Evolutionary conservation across 1,284 basidiomycete species (phyloP).

Genomic region (Malassezia equina): DNA sequence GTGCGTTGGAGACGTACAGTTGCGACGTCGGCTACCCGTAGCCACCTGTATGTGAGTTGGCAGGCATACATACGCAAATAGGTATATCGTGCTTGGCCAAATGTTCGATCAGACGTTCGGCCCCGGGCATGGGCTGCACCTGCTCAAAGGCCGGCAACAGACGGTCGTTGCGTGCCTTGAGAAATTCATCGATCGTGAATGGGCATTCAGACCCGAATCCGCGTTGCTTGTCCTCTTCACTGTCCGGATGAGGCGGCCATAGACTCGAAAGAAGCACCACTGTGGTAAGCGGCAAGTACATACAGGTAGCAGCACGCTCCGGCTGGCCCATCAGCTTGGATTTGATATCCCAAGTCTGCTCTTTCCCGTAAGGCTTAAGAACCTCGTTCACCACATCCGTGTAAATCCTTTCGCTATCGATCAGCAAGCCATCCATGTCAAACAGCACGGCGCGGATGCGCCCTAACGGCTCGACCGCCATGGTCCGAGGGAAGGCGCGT

Average conservation of each 20-base stretch:
- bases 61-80: slow-evolving; percentile 27
- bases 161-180: slow-evolving; percentile 33
- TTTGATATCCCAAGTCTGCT: slow-evolving; percentile 48
- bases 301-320: slow-evolving; percentile 40
- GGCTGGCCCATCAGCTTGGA: slow-evolving; percentile 46
- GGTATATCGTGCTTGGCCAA: slow-evolving; percentile 39
- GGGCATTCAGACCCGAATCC: slow-evolving; percentile 35
- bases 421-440: slow-evolving; percentile 46
- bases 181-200: slow-evolving; percentile 40
- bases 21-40: slow-evolving; percentile 41
- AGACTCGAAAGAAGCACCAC: slow-evolving; percentile 27
- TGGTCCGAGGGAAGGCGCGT: neutral
- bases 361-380: slow-evolving; percentile 42
- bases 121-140: slow-evolving; percentile 46
- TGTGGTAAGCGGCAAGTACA: neutral
- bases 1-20: slow-evolving; percentile 22
- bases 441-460: slow-evolving; percentile 29
- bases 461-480: neutral
- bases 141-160: slow-evolving; percentile 36
- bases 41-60: slow-evolving; percentile 20
- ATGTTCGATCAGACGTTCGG: slow-evolving; percentile 39
- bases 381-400: slow-evolving; percentile 46
- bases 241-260: slow-evolving; percentile 28
- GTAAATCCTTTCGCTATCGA: slow-evolving; percentile 46
- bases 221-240: slow-evolving; percentile 16